Conservation (phyloP, 2,329 filamentous ascomycete genomes). For the Fusarium sp. region DNA sequence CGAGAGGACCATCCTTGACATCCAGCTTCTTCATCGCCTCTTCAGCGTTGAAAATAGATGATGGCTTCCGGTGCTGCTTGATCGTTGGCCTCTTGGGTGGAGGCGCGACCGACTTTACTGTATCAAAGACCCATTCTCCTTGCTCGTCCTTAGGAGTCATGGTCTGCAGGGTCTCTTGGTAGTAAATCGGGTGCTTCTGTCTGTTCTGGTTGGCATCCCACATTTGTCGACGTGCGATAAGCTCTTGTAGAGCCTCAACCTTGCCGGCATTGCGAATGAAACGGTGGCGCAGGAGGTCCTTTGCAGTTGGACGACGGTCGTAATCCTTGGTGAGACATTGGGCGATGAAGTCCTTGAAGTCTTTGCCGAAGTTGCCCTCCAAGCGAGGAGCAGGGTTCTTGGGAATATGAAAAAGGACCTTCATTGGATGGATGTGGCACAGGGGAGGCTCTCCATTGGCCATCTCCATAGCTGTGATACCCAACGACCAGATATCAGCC, state of each 20-base stretch:
- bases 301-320: constrained; percentile 84
- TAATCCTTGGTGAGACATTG: constrained; percentile 94
- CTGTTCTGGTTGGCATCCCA: constrained; percentile 80
- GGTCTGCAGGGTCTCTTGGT: constrained; percentile 88
- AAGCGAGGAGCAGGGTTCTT: constrained; percentile 87
- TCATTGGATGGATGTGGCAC: constrained; percentile 90
- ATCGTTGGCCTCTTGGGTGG: constrained; percentile 65
- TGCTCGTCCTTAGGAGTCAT: constrained; percentile 75
- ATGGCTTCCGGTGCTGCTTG: constrained; percentile 65
- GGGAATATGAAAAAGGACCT: constrained; percentile 90
- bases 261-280: constrained; percentile 91
- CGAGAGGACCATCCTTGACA: constrained; percentile 69
- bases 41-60: constrained; percentile 68
- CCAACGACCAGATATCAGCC: constrained; percentile 92
- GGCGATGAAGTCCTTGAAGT: constrained; percentile 94
- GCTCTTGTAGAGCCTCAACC: constrained; percentile 86
- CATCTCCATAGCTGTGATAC: constrained; percentile 92
- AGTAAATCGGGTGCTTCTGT: constrained; percentile 81
- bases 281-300: constrained; percentile 86
- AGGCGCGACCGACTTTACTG: constrained; percentile 76
- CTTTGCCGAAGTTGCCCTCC: constrained; percentile 86
- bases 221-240: constrained; percentile 84
- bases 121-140: constrained; percentile 97
- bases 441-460: constrained; percentile 90
- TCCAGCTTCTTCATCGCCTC: constrained; percentile 71